Percentiles rank a stretch among this genome's conserved stretches.
These are phyloP conservation scores for Geotrichum phurueaensis DNA, from an alignment of 1,139 yeast species.

Conservation along the genomic window DNA sequence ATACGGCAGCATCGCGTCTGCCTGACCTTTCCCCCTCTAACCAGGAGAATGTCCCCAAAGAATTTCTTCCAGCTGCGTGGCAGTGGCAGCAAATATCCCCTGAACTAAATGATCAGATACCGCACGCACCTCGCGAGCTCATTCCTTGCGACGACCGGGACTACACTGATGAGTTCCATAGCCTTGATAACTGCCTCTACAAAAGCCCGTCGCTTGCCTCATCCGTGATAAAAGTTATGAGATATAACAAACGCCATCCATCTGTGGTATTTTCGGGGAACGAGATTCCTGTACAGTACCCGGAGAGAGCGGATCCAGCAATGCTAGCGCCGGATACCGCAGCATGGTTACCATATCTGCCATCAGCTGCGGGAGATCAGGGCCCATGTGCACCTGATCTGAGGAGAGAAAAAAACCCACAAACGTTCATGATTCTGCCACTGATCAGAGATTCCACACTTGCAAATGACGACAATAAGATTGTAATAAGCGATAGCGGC, in stretches of 20 bases:
- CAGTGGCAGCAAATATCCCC: neutral
- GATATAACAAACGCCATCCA: neutral
- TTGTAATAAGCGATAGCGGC: neutral
- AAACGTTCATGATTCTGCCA: conserved; percentile 12
- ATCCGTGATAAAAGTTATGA: conserved; percentile 6
- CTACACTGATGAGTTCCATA: conserved; percentile 8
- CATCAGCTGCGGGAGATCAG: neutral
- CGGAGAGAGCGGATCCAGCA: neutral
- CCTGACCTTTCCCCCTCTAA: neutral
- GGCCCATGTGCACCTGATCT: neutral
- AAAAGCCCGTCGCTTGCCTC: conserved; percentile 11
- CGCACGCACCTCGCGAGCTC: neutral
- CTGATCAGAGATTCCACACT: neutral
- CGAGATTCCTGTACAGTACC: conserved; percentile 5
- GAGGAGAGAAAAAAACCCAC: conserved; percentile 5
- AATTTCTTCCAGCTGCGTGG: neutral
- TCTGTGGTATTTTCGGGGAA: conserved; percentile 3
- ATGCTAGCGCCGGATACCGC: neutral
- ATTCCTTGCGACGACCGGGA: conserved; percentile 14
- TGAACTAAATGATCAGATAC: neutral
- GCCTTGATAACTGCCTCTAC: conserved; percentile 3
- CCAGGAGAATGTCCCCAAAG: neutral
- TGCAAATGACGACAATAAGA: neutral
- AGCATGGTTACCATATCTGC: neutral
- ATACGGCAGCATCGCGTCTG: neutral